phyloP scores from a whole-genome alignment of 257 asterid species.

The Solanum infundibuliforme region DNA sequence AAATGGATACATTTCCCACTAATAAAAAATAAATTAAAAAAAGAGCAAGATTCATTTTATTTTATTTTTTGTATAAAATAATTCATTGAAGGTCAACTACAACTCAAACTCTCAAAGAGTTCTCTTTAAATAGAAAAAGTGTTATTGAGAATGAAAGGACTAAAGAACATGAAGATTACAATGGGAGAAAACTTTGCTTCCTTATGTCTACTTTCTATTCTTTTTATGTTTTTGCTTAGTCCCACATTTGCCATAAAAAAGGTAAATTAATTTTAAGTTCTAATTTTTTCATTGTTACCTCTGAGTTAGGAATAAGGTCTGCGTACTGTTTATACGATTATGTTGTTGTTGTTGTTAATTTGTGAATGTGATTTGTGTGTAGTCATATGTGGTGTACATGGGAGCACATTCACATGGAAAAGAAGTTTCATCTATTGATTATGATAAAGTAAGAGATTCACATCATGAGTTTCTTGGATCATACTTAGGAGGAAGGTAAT shows the following conservation, averaged over 20 bases:
- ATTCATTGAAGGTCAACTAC: background rate
- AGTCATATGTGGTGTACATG: conserved; percentile 89
- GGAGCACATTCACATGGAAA: conserved; percentile 79
- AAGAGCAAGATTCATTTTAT: too few relatives aligned
- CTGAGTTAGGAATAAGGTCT: background rate
- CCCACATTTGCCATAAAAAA: conserved; percentile 65
- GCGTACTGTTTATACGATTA: background rate
- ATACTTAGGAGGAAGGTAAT: conserved; percentile 80
- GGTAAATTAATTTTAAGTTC: conserved; percentile 19
- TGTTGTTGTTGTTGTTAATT: background rate
- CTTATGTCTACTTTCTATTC: conserved; percentile 37
- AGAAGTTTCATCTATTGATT: conserved; percentile 32
- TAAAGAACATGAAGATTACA: conserved; percentile 18
- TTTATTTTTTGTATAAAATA: background rate
- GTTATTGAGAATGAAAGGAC: background rate
- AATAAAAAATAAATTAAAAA: background rate
- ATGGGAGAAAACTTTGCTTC: conserved; percentile 38
- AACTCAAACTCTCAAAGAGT: background rate
- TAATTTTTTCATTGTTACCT: background rate
- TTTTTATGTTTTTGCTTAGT: conserved; percentile 31
- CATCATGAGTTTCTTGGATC: conserved; percentile 79
- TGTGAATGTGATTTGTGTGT: background rate
- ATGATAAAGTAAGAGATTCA: conserved; percentile 47
- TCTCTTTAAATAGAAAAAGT: background rate
- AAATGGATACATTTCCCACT: background rate